Evolutionary conservation across 208 protist species (phyloP), one percentile per base, ranked within the genome.

Genomic region (Blastocrithidia nonstop): DNA sequence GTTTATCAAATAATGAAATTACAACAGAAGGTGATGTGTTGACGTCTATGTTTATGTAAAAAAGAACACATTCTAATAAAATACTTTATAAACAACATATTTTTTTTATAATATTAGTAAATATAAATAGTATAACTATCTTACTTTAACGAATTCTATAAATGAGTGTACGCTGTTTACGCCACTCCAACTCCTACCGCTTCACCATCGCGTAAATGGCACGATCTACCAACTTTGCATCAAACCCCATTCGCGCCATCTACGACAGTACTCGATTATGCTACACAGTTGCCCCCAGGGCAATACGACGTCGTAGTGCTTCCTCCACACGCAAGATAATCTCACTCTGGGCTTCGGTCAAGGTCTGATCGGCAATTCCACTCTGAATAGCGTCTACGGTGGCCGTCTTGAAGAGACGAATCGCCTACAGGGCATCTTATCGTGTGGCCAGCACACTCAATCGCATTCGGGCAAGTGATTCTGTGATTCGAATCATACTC

Each of bases 401-500:
- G n/a, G 92, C 85, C 1, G 71, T 63, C 50, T 89, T 93, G 58
- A 98, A 98, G 5, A 98, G 69, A 16, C 94, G 72, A 44, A 98
- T 93, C 0, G 94, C 94, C 58, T 98, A 93, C 43, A 95, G 85
- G 15, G 95, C 94, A 58, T 98, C 83, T 5, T 55, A 51, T 38
- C 65, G 71, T 15, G 59, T 89, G 6, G 93, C 93, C n/a, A 89
- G 54, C 16, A 74, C 66, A 33, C 83, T 66, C 0, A 98, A 58
- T 1, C 68, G 62, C 95, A 99, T 98, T 45, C 90, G 95, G 6
- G 97, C 97, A 20, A 98, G 49, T 6, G 94, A 85, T 65, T 98
- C 97, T 0, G 95, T 94, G 19, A 99, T 97, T 41, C 97, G 83
- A 31, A 99, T 83, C 11, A 99, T 50, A 32, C 87, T 91, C 55